These are phyloP conservation scores for Apiotrichum sp. DNA, from an alignment of 1,284 basidiomycete genomes.

Conservation along the genomic window DNA sequence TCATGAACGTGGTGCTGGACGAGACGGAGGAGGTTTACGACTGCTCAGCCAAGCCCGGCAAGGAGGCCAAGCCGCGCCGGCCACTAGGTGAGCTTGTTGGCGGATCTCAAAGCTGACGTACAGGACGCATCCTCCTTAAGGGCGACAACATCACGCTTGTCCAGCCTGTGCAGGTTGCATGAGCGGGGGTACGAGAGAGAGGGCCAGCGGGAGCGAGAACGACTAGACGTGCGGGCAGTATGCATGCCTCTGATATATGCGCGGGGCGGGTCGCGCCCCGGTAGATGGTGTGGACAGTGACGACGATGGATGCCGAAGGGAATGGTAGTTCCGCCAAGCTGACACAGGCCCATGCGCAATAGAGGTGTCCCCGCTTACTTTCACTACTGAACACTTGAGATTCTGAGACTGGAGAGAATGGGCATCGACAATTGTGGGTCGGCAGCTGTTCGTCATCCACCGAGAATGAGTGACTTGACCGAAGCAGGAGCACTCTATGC, in stretches of 20 bases:
- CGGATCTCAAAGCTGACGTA: not conserved
- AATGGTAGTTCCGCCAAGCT: too few species aligned
- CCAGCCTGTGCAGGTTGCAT: conserved; percentile 52
- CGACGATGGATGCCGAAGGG: too few species aligned
- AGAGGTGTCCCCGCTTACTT: too few species aligned
- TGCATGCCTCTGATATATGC: not conserved
- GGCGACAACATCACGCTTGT: conserved; percentile 96
- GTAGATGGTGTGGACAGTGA: not conserved
- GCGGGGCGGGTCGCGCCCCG: not conserved
- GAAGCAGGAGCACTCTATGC: too few species aligned
- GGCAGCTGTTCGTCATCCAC: too few species aligned
- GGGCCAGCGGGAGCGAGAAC: too few species aligned
- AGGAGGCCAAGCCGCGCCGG: conserved; percentile 59
- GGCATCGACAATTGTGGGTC: too few species aligned
- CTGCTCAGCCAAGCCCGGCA: conserved; percentile 73
- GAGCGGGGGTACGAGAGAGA: not conserved
- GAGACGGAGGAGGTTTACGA: conserved; percentile 90
- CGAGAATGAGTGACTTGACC: too few species aligned
- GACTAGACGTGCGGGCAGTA: not conserved
- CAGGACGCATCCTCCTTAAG: conserved; percentile 87
- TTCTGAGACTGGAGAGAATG: too few species aligned
- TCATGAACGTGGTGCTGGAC: conserved; percentile 98
- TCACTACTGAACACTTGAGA: too few species aligned
- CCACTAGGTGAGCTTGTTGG: conserved; percentile 32
- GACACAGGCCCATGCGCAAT: too few species aligned